Percentiles rank a stretch among this genome's conserved stretches.
Conservation (phyloP, 106 monocot genomes). For the Allium cepa region DNA sequence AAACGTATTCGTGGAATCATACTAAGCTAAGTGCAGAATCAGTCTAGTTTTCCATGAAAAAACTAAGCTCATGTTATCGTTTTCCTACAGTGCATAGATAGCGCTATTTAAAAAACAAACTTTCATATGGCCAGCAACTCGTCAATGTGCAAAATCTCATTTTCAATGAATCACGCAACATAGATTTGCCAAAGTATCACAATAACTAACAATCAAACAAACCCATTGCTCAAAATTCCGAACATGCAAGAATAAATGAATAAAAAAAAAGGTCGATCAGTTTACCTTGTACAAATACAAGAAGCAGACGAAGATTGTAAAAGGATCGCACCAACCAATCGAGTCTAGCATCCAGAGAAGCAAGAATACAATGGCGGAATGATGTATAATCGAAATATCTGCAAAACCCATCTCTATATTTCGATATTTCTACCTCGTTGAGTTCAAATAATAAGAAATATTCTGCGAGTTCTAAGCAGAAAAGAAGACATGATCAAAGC, state of each 20-base stretch:
- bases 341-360: constrained; percentile 38
- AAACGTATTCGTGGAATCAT: too few species aligned
- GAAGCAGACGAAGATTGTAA: constrained; percentile 39
- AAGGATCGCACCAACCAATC: constrained; percentile 30
- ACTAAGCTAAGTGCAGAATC: too few species aligned
- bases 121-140: too few species aligned
- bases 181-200: background rate
- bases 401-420: background rate
- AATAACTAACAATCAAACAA: background rate
- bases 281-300: constrained; percentile 60
- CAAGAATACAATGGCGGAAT: constrained; percentile 41
- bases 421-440: too few species aligned
- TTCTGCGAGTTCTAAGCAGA: too few species aligned
- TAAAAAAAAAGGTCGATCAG: background rate
- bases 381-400: constrained; percentile 54
- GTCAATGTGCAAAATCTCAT: background rate
- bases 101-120: too few species aligned
- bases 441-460: too few species aligned
- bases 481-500: too few species aligned
- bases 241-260: background rate
- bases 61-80: too few species aligned
- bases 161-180: background rate
- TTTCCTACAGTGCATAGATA: too few species aligned
- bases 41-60: too few species aligned
- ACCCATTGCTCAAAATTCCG: background rate